Percentiles rank a stretch among this genome's conserved stretches.
These are phyloP conservation scores for Diaporthe velutina DNA, from an alignment of 2,329 filamentous ascomycete species.

Conservation along the genomic window DNA sequence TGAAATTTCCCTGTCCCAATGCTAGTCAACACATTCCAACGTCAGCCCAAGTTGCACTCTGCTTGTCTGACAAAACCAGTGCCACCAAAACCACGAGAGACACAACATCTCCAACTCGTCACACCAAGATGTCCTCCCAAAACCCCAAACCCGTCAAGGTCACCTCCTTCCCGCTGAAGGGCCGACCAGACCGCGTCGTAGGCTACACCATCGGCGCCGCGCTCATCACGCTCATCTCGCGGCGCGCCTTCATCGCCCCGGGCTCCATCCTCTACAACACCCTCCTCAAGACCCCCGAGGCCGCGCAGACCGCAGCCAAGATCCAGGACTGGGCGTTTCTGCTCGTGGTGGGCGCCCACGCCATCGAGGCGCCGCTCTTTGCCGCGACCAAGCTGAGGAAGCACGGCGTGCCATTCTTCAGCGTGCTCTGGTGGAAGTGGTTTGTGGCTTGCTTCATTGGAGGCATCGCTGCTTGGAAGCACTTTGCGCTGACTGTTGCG, in stretches of 20 bases:
- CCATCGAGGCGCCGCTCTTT: slow-evolving; percentile 34
- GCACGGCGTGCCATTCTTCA: slow-evolving; percentile 36
- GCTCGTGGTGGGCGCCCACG: not conserved
- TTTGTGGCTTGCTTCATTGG: not conserved
- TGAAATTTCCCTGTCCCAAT: not conserved
- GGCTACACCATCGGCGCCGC: slow-evolving; percentile 5
- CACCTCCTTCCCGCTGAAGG: slow-evolving; percentile 32
- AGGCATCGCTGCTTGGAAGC: slow-evolving; percentile 22
- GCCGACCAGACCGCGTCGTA: slow-evolving; percentile 7
- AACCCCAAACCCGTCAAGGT: slow-evolving; percentile 30
- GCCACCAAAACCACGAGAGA: not conserved
- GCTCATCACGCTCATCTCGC: slow-evolving; percentile 13
- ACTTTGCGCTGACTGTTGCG: slow-evolving; percentile 30
- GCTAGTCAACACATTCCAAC: not conserved
- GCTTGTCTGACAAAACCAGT: not conserved
- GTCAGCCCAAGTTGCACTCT: not conserved
- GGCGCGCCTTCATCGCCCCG: slow-evolving; percentile 33
- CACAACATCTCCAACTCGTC: not conserved
- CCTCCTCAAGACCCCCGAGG: slow-evolving; percentile 20
- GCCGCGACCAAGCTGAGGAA: slow-evolving; percentile 32
- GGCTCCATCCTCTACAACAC: slow-evolving; percentile 27
- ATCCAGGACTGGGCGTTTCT: slow-evolving; percentile 21
- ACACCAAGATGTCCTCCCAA: not conserved
- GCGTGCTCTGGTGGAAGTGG: slow-evolving; percentile 37
- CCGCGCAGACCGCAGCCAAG: slow-evolving; percentile 4